These are phyloP conservation scores for Colletotrichum sp. DNA, from an alignment of 2,329 filamentous ascomycete genomes.

Conservation along the genomic window DNA sequence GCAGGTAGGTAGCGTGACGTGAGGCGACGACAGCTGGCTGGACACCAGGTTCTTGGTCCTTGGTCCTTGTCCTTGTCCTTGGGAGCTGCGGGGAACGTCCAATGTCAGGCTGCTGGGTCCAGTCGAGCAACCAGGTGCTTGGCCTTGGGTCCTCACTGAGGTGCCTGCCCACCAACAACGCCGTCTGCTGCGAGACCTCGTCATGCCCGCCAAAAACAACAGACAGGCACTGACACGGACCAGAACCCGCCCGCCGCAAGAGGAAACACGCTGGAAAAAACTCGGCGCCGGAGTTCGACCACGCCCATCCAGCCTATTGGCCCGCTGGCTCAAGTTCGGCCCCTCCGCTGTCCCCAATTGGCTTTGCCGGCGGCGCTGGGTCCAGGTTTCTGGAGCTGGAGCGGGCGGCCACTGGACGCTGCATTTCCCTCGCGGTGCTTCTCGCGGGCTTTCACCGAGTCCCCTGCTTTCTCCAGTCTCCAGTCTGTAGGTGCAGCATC, in stretches of 20 bases:
- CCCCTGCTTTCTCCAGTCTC: neutral
- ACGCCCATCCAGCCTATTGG: neutral
- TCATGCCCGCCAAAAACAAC: neutral
- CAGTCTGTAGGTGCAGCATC: neutral
- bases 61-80: neutral
- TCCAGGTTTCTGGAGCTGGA: neutral
- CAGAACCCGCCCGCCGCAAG: neutral
- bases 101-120: neutral
- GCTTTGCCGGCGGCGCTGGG: neutral
- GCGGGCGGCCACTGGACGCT: neutral
- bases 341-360: conserved; percentile 9
- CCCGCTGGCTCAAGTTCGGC: neutral
- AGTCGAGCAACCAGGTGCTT: neutral
- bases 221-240: neutral
- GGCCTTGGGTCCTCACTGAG: neutral
- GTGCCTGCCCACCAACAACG: neutral
- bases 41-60: neutral
- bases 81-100: neutral
- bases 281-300: neutral
- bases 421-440: conserved; percentile 1
- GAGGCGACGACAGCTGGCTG: neutral
- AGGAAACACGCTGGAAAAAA: conserved; percentile 1
- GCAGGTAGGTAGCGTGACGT: neutral
- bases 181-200: neutral
- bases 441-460: neutral